Evolutionary conservation across 139 green algal species (phyloP), one percentile per base, ranked within the genome.

Genomic region (Chlorella sp.): DNA sequence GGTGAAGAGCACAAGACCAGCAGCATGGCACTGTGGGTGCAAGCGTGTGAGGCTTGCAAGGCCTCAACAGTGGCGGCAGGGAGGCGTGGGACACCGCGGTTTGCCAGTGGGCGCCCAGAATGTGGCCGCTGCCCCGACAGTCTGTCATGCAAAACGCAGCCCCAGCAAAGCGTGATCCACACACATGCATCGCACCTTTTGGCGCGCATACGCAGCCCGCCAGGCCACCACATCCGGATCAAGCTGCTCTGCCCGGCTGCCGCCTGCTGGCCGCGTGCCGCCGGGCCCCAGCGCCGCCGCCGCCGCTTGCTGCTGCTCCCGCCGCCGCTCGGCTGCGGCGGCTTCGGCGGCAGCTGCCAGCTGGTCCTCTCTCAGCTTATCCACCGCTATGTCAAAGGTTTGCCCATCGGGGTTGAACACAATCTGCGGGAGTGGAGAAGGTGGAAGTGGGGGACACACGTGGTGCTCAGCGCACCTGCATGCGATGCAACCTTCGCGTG

Each of bases 331-430:
- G 36, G 76, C 54, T 14, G 76, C 76, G 4, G 76, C 76, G 0
- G 76, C 76, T 36, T 82, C 76, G 16, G 48, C 40, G 14, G 77
- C 77, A 4, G n/a, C 38, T 32, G 28, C 26, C 28, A 83, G 77
- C 58, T 83, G 38, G 40, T 48, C 40, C 60, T 83, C 77, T 34
- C 77, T 40, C 28, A 48, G 8, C 76, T 82, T 82, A 26, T 82
- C 76, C 40, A 83, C 60, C 1, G 60, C 77, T 24, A 83, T 83
- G 32, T 43, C 60, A 74, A 83, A 83, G 24, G 48, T 73, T 7
- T 41, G 7, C 5, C 77, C 77, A 24, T 73, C 77, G 1, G 77
- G 77, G 30, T 83, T 64, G 30, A 83, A 83, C 4, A 83, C 58
- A 40, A 83, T 60, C 56, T 74, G 41, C 24, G 56, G 56, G 17